A percentile compares a stretch with the other conserved stretches of the same genome.
phyloP scores from a whole-genome alignment of 176 grass and related monocot genomes.

The Oryza meridionalis region DNA sequence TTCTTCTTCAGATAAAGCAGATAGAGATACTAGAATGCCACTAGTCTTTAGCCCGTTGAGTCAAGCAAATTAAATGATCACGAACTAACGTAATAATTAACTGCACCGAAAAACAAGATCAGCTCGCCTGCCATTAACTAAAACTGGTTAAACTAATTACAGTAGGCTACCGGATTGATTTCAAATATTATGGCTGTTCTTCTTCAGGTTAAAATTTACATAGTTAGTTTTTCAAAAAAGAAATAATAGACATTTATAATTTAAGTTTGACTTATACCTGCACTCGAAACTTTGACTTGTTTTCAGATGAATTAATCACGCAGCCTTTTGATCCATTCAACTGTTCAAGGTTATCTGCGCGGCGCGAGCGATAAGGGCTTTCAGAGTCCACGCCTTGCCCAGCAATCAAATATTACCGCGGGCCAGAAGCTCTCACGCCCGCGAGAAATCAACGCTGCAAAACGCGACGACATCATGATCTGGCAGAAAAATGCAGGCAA shows the following conservation, averaged over 20 bases:
- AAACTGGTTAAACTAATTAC: background rate
- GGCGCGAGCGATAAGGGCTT: background rate
- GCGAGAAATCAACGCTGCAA: background rate
- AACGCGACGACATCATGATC: background rate
- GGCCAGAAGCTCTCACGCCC: conserved; percentile 20
- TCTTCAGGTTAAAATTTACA: too few relatives aligned
- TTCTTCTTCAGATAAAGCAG: background rate
- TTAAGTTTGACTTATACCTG: background rate
- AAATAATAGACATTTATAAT: too few relatives aligned
- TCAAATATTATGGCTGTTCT: background rate
- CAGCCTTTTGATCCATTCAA: background rate
- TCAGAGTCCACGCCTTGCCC: conserved; percentile 41
- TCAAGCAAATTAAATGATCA: background rate
- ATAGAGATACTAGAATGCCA: background rate
- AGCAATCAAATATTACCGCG: conserved; percentile 37
- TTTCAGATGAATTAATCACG: background rate
- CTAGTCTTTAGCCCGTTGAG: background rate
- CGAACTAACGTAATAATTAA: too few relatives aligned
- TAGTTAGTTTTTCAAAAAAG: too few relatives aligned
- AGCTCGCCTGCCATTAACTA: background rate
- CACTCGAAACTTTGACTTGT: background rate
- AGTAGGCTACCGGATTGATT: background rate
- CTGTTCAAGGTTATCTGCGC: background rate
- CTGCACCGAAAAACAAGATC: background rate
- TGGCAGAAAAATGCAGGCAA: background rate